These are phyloP conservation scores for Arabis hirsuta DNA, from an alignment of 345 rosid genomes.

Conservation along the genomic window DNA sequence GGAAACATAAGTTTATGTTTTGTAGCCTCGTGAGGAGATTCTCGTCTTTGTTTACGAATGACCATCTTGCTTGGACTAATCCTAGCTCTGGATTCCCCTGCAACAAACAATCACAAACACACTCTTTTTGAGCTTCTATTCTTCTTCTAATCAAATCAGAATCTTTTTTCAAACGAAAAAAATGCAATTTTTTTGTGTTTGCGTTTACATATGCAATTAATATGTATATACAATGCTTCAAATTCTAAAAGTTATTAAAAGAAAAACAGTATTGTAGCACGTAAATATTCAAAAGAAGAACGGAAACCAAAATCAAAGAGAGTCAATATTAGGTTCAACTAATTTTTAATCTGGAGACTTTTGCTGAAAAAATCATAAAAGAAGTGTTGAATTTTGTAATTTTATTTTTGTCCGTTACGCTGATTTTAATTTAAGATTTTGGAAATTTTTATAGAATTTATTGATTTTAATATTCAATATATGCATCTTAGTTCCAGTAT, in stretches of 20 bases:
- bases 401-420: conserved; percentile 23
- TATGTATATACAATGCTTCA: not conserved
- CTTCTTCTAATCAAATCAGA: conserved; percentile 4
- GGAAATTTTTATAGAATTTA: too few species aligned
- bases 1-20: conserved; percentile 86
- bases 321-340: conserved; percentile 18
- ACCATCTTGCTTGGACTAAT: conserved; percentile 89
- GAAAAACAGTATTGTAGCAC: not conserved
- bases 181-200: too few species aligned
- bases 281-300: not conserved
- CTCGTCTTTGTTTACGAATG: conserved; percentile 92
- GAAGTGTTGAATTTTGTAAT: conserved; percentile 27
- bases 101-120: conserved; percentile 12
- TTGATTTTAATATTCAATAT: too few species aligned
- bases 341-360: conserved; percentile 16
- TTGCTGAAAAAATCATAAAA: not conserved
- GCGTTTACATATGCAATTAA: too few species aligned
- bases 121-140: not conserved
- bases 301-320: not conserved
- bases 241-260: not conserved
- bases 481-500: too few species aligned
- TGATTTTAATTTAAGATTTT: not conserved
- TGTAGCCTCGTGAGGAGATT: conserved; percentile 88
- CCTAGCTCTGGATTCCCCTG: conserved; percentile 90
- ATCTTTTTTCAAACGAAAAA: not conserved